Percentiles rank a stretch among this genome's conserved stretches.
These are phyloP conservation scores for Platismatia glauca DNA, from an alignment of 495 filamentous ascomycete genomes.

Conservation along the genomic window DNA sequence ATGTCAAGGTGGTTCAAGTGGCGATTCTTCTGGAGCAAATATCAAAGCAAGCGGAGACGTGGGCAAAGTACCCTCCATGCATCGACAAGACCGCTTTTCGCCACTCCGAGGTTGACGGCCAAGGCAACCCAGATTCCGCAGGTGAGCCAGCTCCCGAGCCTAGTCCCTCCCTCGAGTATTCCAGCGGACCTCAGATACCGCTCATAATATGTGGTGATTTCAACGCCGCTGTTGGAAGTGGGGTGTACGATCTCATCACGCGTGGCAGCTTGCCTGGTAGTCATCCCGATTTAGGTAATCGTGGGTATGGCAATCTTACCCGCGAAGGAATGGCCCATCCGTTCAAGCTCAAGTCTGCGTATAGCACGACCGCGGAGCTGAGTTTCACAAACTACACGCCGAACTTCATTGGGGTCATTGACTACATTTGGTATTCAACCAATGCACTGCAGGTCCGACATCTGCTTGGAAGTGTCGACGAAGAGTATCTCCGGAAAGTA, in stretches of 20 bases:
- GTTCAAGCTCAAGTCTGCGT: conserved; percentile 85
- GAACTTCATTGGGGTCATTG: conserved; percentile 78
- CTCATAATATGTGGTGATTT: conserved; percentile 90
- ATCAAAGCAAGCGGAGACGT: conserved; percentile 72
- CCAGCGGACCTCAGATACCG: conserved; percentile 76
- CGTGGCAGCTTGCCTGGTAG: conserved; percentile 60
- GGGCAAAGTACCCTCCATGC: conserved; percentile 62
- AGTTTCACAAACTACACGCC: conserved; percentile 96
- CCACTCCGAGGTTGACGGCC: conserved; percentile 47
- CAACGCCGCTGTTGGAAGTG: conserved; percentile 77
- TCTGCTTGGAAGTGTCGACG: conserved; percentile 83
- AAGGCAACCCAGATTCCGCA: conserved; percentile 42
- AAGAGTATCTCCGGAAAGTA: conserved; percentile 77
- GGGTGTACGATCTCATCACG: conserved; percentile 80
- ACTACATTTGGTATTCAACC: conserved; percentile 95
- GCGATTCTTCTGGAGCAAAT: conserved; percentile 90
- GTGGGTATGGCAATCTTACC: conserved; percentile 83
- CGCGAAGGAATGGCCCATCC: conserved; percentile 85
- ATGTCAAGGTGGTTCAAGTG: conserved; percentile 92
- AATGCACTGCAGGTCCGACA: conserved; percentile 82
- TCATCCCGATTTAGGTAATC: conserved; percentile 66
- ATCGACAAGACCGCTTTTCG: conserved; percentile 71
- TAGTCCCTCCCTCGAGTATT: conserved; percentile 67
- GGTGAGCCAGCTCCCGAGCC: conserved; percentile 41
- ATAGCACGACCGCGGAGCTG: conserved; percentile 67